Percentiles rank a stretch among this genome's conserved stretches.
phyloP scores from a whole-genome alignment of 495 filamentous ascomycete species.

The Cercophora newfieldiana region DNA sequence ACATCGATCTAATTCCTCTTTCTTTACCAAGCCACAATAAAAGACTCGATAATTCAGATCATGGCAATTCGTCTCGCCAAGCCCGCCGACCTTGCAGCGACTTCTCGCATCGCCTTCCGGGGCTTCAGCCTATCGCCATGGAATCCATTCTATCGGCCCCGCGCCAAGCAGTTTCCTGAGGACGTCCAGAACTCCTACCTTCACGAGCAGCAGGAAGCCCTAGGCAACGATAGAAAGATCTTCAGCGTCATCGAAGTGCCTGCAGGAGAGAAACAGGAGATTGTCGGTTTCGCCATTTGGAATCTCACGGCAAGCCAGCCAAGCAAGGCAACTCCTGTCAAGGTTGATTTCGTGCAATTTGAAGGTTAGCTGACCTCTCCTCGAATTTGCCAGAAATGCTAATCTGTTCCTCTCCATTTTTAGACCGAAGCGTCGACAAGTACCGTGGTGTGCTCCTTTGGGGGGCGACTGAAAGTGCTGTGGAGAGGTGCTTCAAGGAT shows the following conservation, averaged over 20 bases:
- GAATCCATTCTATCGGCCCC: too few relatives aligned
- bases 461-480: neutral
- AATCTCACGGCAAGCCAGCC: neutral
- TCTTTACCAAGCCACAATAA: neutral
- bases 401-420: neutral
- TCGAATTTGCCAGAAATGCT: neutral
- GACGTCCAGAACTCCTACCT: too few relatives aligned
- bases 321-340: neutral
- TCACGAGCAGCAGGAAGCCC: too few relatives aligned
- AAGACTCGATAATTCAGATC: too few relatives aligned
- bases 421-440: neutral
- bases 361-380: neutral
- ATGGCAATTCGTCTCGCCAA: too few relatives aligned
- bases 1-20: too few relatives aligned
- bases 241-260: neutral
- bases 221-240: neutral
- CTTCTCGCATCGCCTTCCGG: too few relatives aligned
- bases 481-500: too few relatives aligned
- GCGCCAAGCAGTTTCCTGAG: too few relatives aligned
- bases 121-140: too few relatives aligned
- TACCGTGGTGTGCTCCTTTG: neutral
- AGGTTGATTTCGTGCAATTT: neutral
- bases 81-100: too few relatives aligned
- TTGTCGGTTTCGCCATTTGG: conserved; percentile 1
- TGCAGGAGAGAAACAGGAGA: neutral